Conservation (phyloP, 352 stramenopile genomes). For the Pythium biforme region DNA sequence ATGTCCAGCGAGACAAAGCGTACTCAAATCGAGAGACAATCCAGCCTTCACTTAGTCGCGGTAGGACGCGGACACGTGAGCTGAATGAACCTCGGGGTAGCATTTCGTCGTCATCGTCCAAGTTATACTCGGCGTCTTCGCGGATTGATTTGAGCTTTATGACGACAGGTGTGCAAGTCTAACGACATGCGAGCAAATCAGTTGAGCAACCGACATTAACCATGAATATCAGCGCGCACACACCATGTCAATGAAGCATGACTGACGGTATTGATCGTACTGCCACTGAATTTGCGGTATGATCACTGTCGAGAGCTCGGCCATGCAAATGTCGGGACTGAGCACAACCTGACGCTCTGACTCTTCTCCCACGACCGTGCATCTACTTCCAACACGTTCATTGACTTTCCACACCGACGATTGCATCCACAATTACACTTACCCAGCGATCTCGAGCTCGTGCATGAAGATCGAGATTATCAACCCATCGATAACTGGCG, state of each 20-base stretch:
- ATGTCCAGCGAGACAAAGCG: slow-evolving; percentile 1
- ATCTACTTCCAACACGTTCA: slow-evolving; percentile 3
- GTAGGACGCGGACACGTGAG: slow-evolving; percentile 9
- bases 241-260: slow-evolving; percentile 20
- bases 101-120: not conserved
- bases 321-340: slow-evolving; percentile 11
- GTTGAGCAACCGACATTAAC: not conserved
- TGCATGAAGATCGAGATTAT: slow-evolving; percentile 27
- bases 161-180: slow-evolving; percentile 34
- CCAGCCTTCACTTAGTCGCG: slow-evolving; percentile 26
- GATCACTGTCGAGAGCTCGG: slow-evolving; percentile 21
- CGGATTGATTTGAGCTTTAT: slow-evolving; percentile 38
- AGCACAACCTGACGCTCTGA: slow-evolving; percentile 27
- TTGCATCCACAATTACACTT: not conserved
- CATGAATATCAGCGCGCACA: not conserved
- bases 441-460: slow-evolving; percentile 28
- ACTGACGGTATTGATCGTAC: slow-evolving; percentile 16
- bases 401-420: not conserved
- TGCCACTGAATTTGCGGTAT: slow-evolving; percentile 26
- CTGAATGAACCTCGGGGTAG: not conserved
- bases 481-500: slow-evolving; percentile 28
- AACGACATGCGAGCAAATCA: not conserved
- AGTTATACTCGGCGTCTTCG: slow-evolving; percentile 8
- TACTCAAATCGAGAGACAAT: slow-evolving; percentile 30
- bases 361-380: slow-evolving; percentile 20